phyloP scores from a whole-genome alignment of 169 alveolate genomes.

The Cryptosporidium xiaoi region DNA sequence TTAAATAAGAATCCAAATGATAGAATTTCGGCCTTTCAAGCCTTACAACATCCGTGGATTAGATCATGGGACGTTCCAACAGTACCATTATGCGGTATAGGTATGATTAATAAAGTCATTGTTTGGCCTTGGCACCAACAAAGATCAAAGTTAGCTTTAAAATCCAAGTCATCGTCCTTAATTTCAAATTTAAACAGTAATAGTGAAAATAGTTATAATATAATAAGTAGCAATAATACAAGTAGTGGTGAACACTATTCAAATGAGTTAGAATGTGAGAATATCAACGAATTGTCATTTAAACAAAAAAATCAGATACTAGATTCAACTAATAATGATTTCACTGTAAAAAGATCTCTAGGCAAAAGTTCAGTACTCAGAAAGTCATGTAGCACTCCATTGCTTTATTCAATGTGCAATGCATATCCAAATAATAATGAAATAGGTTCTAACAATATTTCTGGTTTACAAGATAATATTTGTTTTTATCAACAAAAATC shows the following conservation, averaged over 20 bases:
- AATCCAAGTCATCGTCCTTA: conserved; percentile 30
- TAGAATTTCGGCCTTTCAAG: conserved; percentile 79
- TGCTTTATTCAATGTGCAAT: conserved; percentile 46
- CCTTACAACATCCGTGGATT: conserved; percentile 79
- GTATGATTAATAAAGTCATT: conserved; percentile 61
- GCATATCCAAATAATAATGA: conserved; percentile 55
- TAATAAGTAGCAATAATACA: conserved; percentile 1
- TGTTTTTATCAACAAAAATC: background rate
- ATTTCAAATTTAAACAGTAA: conserved; percentile 30
- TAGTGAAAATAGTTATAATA: background rate
- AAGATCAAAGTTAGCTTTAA: conserved; percentile 26
- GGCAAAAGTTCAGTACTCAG: background rate
- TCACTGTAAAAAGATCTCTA: background rate
- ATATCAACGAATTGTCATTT: background rate
- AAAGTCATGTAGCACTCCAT: conserved; percentile 73
- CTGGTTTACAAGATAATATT: conserved; percentile 5
- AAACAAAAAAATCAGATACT: conserved; percentile 3
- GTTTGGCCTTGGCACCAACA: conserved; percentile 76
- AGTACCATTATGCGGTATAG: conserved; percentile 62
- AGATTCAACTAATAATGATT: background rate
- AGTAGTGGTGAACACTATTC: background rate
- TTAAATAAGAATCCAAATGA: conserved; percentile 65
- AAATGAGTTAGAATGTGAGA: background rate
- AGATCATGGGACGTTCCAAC: conserved; percentile 68
- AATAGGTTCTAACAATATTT: background rate